These are phyloP conservation scores for Pythium monospermum DNA, from an alignment of 352 stramenopile genomes.

Conservation along the genomic window DNA sequence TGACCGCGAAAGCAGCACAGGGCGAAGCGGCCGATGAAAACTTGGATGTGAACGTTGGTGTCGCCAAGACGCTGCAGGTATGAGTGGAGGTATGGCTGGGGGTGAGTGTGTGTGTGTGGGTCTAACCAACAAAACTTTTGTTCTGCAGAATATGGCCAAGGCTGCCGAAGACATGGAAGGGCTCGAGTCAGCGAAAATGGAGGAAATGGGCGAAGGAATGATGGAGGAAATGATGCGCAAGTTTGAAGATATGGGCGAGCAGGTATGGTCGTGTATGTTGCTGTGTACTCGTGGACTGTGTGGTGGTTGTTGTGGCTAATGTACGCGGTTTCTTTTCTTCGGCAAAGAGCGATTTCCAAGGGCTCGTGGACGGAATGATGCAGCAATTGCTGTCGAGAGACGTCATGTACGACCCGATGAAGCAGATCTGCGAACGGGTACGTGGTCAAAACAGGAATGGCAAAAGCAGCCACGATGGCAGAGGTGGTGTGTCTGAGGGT, in stretches of 20 bases:
- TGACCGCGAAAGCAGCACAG: constrained; percentile 30
- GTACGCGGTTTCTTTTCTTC: background rate
- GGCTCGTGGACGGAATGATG: constrained; percentile 97
- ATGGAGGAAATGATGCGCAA: constrained; percentile 96
- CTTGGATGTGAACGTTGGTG: constrained; percentile 65
- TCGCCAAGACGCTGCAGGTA: constrained; percentile 84
- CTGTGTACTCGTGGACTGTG: background rate
- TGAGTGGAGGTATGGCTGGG: background rate
- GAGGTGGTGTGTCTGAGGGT: background rate
- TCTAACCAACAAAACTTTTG: background rate
- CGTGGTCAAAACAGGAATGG: no score
- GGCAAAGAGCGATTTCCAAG: constrained; percentile 82
- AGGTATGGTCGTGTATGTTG: constrained; percentile 28
- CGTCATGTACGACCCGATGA: constrained; percentile 99
- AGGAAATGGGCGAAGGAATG: constrained; percentile 93
- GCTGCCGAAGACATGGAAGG: constrained; percentile 85
- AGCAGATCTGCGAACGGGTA: constrained; percentile 89
- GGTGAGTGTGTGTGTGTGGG: no score
- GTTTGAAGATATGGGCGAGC: constrained; percentile 94
- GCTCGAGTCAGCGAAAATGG: constrained; percentile 71
- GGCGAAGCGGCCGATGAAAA: constrained; percentile 50
- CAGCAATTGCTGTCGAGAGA: constrained; percentile 96
- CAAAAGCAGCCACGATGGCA: no score
- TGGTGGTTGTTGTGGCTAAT: background rate
- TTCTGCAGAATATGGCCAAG: constrained; percentile 78